A percentile compares a stretch with the other conserved stretches of the same genome.
Conservation (phyloP, 2,329 filamentous ascomycete species). For the Rhexocercosporidium sp. region DNA sequence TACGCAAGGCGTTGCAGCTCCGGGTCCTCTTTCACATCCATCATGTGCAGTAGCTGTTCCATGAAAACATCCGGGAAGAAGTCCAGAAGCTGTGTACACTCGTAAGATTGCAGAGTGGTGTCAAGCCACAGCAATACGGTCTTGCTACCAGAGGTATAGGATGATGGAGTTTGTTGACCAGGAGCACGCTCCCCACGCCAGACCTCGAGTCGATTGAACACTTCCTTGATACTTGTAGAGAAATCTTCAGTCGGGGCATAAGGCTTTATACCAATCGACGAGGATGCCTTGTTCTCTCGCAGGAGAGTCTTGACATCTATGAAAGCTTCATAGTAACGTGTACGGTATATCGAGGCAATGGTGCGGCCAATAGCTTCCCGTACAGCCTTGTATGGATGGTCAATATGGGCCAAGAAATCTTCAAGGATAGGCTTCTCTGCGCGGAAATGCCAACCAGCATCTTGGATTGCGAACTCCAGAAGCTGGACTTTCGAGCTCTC, state of each 20-base stretch:
- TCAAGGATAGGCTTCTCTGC: conserved; percentile 85
- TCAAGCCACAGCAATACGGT: conserved; percentile 96
- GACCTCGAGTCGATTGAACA: conserved; percentile 80
- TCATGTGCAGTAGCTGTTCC: conserved; percentile 96
- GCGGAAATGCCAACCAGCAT: conserved; percentile 96
- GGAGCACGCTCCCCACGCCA: conserved; percentile 87
- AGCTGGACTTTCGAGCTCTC: conserved; percentile 96
- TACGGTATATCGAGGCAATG: conserved; percentile 86
- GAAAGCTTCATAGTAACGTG: conserved; percentile 93
- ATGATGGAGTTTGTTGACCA: conserved; percentile 89
- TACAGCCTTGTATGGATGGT: conserved; percentile 97
- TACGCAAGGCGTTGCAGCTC: conserved; percentile 95
- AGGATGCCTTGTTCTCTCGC: conserved; percentile 76
- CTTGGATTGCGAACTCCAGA: conserved; percentile 84
- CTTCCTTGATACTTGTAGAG: conserved; percentile 68
- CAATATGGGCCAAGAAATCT: conserved; percentile 87
- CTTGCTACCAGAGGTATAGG: conserved; percentile 95
- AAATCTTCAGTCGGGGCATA: conserved; percentile 83
- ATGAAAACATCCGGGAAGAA: conserved; percentile 93
- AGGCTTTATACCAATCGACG: conserved; percentile 82
- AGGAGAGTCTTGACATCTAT: conserved; percentile 77
- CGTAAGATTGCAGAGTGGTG: conserved; percentile 85
- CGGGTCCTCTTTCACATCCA: conserved; percentile 98
- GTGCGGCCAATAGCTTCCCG: conserved; percentile 93
- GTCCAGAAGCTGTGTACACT: conserved; percentile 86